Conservation (phyloP, 2,329 filamentous ascomycete species). For the Sporothrix variecibatus region DNA sequence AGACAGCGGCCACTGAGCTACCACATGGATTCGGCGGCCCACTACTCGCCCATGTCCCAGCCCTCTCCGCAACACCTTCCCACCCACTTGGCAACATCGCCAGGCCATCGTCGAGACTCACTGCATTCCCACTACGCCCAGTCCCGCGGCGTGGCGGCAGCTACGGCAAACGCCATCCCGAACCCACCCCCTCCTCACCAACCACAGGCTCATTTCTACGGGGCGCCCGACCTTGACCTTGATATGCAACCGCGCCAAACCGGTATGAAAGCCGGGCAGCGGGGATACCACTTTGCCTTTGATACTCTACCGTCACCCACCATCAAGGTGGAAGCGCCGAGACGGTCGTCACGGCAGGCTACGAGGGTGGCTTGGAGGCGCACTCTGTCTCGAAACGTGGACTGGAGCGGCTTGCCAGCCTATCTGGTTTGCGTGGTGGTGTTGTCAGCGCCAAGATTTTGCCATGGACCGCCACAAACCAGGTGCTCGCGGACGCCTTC, state of each 20-base stretch:
- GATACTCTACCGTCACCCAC: constrained; percentile 62
- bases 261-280: constrained; percentile 63
- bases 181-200: constrained; percentile 73
- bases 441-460: constrained; percentile 83
- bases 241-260: constrained; percentile 48
- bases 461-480: constrained; percentile 62
- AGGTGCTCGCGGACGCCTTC: constrained; percentile 55
- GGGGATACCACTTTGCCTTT: constrained; percentile 78
- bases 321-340: constrained; percentile 46
- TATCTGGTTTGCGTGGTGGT: constrained; percentile 77
- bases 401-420: constrained; percentile 66
- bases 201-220: constrained; percentile 75
- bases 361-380: constrained; percentile 77
- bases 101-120: constrained; percentile 48
- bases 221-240: constrained; percentile 71
- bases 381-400: constrained; percentile 72
- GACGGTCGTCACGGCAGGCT: constrained; percentile 74
- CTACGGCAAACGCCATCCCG: constrained; percentile 28
- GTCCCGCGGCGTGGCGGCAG: constrained; percentile 41
- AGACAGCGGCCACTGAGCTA: constrained; percentile 55
- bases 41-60: constrained; percentile 38
- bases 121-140: constrained; percentile 54
- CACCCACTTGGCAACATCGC: constrained; percentile 39
- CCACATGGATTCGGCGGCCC: constrained; percentile 49
- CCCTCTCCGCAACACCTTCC: constrained; percentile 43